Evolutionary conservation across 2,329 filamentous ascomycete species (phyloP), one percentile per base, ranked within the genome.

Genomic region (Amauroascus verrucosus): DNA sequence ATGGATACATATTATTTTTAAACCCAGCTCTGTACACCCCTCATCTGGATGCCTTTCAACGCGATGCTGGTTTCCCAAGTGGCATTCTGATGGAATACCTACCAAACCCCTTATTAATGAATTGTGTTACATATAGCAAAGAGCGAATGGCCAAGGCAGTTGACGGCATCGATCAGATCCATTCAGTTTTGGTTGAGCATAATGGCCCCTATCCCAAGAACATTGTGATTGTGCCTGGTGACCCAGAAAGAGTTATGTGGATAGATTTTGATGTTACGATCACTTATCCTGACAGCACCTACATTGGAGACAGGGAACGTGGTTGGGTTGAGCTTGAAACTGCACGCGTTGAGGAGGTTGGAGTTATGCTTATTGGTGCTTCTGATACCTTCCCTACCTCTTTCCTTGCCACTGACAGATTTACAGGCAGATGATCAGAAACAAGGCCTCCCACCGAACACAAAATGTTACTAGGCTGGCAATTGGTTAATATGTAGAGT

Each of bases 141-240:
- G 51, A 57, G 20, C 53, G 56, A 44, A 54, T 57, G 48, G 40
- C 5, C 18, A 55, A 57, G 35, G 55, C 47, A 43, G 20, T 55
- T 32, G n/a, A 51, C 1, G 50, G 55, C 32, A 58, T 58, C n/a
- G 26, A 52, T 44, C 49, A 54, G 26, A 44, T 57, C 35, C 57
- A 57, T 56, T 55, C 28, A 24, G 57, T 53, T 49, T 40, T 57
- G 22, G 30, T 59, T 53, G 53, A 57, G 28, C 57, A 59, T 38
- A 59, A 57, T 54, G 57, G 57, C 30, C 43, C 51, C 38, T 57
- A 59, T 53, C 57, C 53, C 14, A 59, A 57, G 53, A 59, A 59
- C 35, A 54, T 56, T 18, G 7, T 56, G 45, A 57, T 59, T 35
- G 41, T 59, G 24, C 56, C 54, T 32, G 56, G 51, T 14, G 40